phyloP scores from a whole-genome alignment of 768 basidiomycete species.

The Lanmaoa pseudosensibilis region DNA sequence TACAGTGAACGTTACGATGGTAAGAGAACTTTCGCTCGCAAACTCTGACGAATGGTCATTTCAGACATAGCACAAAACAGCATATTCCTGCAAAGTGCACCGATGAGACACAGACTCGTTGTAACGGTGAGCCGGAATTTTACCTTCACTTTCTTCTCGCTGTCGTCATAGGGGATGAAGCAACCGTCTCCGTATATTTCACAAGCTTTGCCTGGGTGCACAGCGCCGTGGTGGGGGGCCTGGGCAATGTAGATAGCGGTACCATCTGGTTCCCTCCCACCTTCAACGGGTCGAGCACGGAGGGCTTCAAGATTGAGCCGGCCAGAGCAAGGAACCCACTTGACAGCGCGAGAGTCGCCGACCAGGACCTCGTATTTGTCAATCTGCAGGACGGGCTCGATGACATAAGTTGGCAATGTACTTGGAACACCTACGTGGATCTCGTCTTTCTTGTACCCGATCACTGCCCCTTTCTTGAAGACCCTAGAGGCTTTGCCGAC shows the following conservation, averaged over 20 bases:
- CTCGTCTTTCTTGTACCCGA: slow-evolving; percentile 62
- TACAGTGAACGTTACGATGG: slow-evolving; percentile 6
- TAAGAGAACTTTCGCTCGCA: neutral
- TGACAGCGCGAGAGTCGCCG: slow-evolving; percentile 54
- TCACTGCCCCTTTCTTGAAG: slow-evolving; percentile 61
- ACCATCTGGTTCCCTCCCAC: slow-evolving; percentile 65
- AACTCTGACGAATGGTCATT: neutral
- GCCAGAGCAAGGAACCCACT: slow-evolving; percentile 56
- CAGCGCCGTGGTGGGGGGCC: slow-evolving; percentile 50
- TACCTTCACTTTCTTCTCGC: slow-evolving; percentile 54
- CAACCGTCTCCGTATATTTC: slow-evolving; percentile 52
- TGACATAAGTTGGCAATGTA: neutral
- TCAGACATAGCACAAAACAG: slow-evolving; percentile 40
- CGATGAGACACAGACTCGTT: neutral
- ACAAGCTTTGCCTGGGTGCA: slow-evolving; percentile 67
- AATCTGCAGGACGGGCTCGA: slow-evolving; percentile 40
- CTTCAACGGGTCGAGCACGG: slow-evolving; percentile 58
- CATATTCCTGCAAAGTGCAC: slow-evolving; percentile 36
- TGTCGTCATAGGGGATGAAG: slow-evolving; percentile 53
- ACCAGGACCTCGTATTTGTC: slow-evolving; percentile 70
- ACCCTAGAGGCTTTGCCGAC: slow-evolving; percentile 62
- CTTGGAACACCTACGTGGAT: slow-evolving; percentile 46
- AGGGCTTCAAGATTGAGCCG: slow-evolving; percentile 45
- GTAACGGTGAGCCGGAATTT: slow-evolving; percentile 2
- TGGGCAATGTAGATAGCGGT: slow-evolving; percentile 59